These are phyloP conservation scores for Centrapalus pauciflorus DNA, from an alignment of 129 eudicot species.

Conservation along the genomic window DNA sequence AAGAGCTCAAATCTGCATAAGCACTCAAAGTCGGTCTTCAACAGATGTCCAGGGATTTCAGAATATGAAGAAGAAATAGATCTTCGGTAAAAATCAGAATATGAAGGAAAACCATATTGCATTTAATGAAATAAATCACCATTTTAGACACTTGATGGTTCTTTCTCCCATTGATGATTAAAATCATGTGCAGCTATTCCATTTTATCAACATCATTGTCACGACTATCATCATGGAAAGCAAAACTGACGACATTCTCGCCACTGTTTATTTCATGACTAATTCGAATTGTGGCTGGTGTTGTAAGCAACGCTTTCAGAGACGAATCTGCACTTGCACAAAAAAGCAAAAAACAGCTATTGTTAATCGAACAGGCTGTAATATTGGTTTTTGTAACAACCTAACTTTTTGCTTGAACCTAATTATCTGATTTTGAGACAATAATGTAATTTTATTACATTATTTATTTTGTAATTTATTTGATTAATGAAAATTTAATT, in stretches of 20 bases:
- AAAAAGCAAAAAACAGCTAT: not conserved
- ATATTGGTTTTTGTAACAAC: not conserved
- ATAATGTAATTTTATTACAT: too few species aligned
- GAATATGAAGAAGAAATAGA: too few species aligned
- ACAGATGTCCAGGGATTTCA: too few species aligned
- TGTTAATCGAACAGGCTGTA: not conserved
- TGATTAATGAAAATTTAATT: too few species aligned
- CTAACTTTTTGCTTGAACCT: too few species aligned
- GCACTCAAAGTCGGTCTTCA: too few species aligned
- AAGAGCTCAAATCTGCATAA: too few species aligned
- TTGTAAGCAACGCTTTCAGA: not conserved
- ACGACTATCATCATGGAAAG: not conserved
- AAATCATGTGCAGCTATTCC: not conserved
- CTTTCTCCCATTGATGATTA: slow-evolving; percentile 2
- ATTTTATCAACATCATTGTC: not conserved
- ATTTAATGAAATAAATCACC: slow-evolving; percentile 7
- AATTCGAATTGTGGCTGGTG: not conserved
- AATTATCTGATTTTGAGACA: too few species aligned
- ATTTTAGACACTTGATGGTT: not conserved
- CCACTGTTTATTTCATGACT: not conserved
- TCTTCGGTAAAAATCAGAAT: too few species aligned
- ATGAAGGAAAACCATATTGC: too few species aligned
- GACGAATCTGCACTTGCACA: not conserved
- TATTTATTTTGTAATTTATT: too few species aligned
- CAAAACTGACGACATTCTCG: not conserved